Percentiles rank a stretch among this genome's conserved stretches.
These are phyloP conservation scores for Solanum hybrid DNA, from an alignment of 305 asterid genomes.

Conservation along the genomic window DNA sequence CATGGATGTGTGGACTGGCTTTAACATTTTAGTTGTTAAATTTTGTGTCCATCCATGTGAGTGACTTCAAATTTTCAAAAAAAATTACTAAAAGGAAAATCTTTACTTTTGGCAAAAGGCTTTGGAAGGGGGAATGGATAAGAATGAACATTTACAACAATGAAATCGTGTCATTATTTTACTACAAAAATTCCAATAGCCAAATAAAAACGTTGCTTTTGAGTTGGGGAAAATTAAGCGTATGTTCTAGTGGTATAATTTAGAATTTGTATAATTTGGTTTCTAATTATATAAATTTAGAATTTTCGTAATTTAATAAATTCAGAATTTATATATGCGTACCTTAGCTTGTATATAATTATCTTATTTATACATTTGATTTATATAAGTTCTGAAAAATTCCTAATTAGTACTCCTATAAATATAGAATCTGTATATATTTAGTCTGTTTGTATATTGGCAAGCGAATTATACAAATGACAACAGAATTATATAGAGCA, in stretches of 20 bases:
- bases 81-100: neutral
- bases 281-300: too few species aligned
- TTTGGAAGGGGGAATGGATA: neutral
- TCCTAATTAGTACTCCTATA: too few species aligned
- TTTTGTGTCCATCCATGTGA: neutral
- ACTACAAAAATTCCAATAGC: neutral
- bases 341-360: neutral
- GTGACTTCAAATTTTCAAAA: neutral
- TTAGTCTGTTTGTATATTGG: too few species aligned
- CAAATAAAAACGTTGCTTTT: neutral
- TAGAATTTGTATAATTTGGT: too few species aligned
- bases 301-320: too few species aligned
- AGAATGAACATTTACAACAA: neutral
- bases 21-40: neutral
- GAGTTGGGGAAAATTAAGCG: neutral
- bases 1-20: neutral
- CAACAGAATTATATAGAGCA: too few species aligned
- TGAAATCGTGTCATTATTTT: neutral
- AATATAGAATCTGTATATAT: too few species aligned
- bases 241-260: too few species aligned
- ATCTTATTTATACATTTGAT: too few species aligned
- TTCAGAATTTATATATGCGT: too few species aligned
- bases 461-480: neutral
- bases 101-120: neutral
- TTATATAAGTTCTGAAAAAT: too few species aligned